These are phyloP conservation scores for Cucurbitaria berberidis DNA, from an alignment of 2,329 filamentous ascomycete genomes.

Conservation along the genomic window DNA sequence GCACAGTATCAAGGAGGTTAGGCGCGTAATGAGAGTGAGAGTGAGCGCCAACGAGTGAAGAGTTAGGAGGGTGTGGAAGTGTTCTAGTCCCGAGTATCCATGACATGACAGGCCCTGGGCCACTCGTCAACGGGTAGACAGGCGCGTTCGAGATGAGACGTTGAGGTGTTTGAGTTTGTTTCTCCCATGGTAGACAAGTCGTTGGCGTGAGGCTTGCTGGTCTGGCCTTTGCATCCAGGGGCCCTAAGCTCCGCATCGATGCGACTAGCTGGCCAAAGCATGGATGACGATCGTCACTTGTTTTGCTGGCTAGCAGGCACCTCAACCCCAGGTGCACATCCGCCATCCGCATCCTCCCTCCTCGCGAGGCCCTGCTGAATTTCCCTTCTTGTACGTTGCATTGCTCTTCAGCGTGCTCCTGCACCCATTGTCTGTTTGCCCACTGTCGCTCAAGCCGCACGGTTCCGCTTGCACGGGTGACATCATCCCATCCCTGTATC, in stretches of 20 bases:
- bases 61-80: too few relatives aligned
- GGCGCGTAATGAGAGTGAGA: not conserved
- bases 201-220: not conserved
- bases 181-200: not conserved
- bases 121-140: too few relatives aligned
- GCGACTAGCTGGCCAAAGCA: constrained; percentile 3
- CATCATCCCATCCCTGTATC: constrained; percentile 26
- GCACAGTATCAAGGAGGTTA: not conserved
- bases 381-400: not conserved
- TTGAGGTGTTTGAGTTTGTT: constrained; percentile 17
- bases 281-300: constrained; percentile 17
- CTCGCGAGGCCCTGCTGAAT: not conserved
- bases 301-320: constrained; percentile 10
- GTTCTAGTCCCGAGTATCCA: too few relatives aligned
- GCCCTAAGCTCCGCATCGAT: not conserved
- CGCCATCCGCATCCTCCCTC: constrained; percentile 3
- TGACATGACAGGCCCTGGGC: too few relatives aligned
- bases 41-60: not conserved
- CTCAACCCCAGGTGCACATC: constrained; percentile 6
- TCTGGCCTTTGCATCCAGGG: not conserved
- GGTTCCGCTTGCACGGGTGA: constrained; percentile 17
- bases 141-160: constrained; percentile 13
- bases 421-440: not conserved
- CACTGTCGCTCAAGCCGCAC: constrained; percentile 4
- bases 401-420: constrained; percentile 3